Conservation (phyloP, 441 rosid species). For the Euphorbia celastroides region DNA sequence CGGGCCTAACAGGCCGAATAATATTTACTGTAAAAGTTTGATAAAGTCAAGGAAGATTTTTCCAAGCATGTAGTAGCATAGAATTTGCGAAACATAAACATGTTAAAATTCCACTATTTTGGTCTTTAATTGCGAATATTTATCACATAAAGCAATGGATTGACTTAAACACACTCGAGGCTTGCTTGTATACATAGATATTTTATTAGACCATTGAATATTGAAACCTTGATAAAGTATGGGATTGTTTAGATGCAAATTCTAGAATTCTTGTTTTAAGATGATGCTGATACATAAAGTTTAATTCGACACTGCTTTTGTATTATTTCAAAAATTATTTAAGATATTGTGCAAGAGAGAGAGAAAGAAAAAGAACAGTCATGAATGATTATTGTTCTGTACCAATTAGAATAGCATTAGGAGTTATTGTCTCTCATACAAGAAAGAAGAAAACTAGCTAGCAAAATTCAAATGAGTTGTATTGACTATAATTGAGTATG, state of each 20-base stretch:
- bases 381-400: not conserved
- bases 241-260: not conserved
- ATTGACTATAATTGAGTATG: constrained; percentile 5
- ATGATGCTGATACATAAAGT: not conserved
- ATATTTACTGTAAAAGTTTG: no score
- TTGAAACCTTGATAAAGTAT: no score
- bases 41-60: no score
- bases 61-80: no score
- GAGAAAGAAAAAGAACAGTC: not conserved
- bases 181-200: no score
- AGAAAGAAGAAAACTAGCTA: not conserved
- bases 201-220: no score
- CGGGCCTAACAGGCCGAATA: no score
- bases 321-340: not conserved
- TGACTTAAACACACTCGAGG: no score
- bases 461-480: not conserved
- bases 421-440: not conserved
- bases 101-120: no score
- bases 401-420: not conserved
- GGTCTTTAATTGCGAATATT: no score
- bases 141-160: no score
- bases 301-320: not conserved
- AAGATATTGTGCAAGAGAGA: not conserved
- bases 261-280: not conserved
- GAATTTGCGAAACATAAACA: no score